Evolutionary conservation across 169 alveolate genomes (phyloP).

Genomic region (Plasmodium malariae): DNA sequence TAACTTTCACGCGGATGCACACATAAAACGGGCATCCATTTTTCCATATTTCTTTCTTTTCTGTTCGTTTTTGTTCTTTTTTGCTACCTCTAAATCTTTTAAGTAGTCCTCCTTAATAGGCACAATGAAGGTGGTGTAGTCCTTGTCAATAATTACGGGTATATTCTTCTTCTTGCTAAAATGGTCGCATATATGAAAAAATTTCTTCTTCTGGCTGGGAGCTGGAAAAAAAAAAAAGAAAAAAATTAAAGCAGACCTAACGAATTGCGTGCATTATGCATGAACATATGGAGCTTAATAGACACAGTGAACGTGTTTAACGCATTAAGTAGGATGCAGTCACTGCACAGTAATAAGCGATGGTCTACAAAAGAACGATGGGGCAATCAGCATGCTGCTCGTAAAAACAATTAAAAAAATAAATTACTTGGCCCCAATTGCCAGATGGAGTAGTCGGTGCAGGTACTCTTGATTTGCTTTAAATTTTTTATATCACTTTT

Average conservation of each 20-base stretch:
- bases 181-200: conserved; percentile 53
- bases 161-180: conserved; percentile 53
- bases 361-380: no score
- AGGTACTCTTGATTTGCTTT: conserved; percentile 22
- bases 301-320: no score
- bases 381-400: no score
- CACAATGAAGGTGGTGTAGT: conserved; percentile 20
- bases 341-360: no score
- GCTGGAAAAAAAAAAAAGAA: conserved; percentile 3
- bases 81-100: conserved; percentile 29
- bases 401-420: no score
- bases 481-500: conserved; percentile 57
- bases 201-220: conserved; percentile 28
- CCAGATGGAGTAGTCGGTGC: conserved; percentile 43
- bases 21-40: no score
- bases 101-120: conserved; percentile 60
- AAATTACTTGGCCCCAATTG: conserved; percentile 42
- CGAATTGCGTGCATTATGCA: not conserved
- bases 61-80: not conserved
- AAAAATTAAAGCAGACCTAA: not conserved
- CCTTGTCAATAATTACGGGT: conserved; percentile 42
- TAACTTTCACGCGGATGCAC: no score
- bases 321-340: no score
- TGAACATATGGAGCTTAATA: no score
- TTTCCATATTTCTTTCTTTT: no score